These are phyloP conservation scores for Terfezia claveryi DNA, from an alignment of 495 filamentous ascomycete species.

Conservation along the genomic window DNA sequence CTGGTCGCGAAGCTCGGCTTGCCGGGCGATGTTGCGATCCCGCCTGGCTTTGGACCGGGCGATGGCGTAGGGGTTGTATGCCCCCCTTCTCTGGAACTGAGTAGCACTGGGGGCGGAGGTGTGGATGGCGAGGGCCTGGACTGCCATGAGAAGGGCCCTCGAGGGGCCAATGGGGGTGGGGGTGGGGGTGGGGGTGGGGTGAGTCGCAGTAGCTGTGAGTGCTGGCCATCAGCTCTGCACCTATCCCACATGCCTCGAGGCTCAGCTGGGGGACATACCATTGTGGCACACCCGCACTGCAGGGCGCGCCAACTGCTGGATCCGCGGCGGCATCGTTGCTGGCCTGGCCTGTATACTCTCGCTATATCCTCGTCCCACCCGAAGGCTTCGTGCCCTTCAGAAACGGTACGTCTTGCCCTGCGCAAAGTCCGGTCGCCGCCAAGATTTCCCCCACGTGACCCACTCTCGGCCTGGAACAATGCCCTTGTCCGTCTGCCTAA, in stretches of 20 bases:
- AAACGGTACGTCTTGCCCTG: conserved; percentile 5
- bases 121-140: conserved; percentile 22
- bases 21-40: conserved; percentile 53
- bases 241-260: too few species aligned
- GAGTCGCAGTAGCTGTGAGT: neutral
- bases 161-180: neutral
- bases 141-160: conserved; percentile 5
- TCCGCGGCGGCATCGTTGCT: conserved; percentile 7
- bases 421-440: too few species aligned
- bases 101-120: conserved; percentile 29
- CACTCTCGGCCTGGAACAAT: conserved; percentile 1
- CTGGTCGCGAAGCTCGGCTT: conserved; percentile 37
- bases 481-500: neutral
- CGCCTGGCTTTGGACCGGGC: conserved; percentile 59
- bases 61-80: conserved; percentile 42
- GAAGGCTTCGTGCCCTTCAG: neutral
- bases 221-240: neutral
- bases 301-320: neutral
- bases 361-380: neutral
- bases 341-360: neutral
- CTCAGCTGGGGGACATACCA: neutral
- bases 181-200: neutral
- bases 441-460: too few species aligned
- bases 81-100: conserved; percentile 27
- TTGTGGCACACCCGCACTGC: neutral